Evolutionary conservation across 371 early-diverging fungal species (phyloP).

Genomic region (Mucor saturninus): DNA sequence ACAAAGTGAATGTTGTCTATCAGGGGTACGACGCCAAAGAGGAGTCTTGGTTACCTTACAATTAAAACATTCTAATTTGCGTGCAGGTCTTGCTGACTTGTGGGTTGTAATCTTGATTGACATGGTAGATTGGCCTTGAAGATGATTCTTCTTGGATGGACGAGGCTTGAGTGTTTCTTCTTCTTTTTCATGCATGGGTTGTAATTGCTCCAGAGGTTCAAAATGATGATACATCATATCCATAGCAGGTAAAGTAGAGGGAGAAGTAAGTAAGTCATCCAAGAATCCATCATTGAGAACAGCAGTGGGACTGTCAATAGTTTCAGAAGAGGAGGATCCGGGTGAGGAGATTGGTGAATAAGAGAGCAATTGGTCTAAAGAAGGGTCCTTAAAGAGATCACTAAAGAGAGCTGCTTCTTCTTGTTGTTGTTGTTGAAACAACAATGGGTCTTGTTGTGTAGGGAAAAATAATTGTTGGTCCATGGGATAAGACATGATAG

Average conservation of each 20-base stretch:
- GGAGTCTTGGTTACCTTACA: slow-evolving; percentile 82
- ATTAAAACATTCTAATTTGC: slow-evolving; percentile 78
- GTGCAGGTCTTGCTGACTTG: slow-evolving; percentile 42
- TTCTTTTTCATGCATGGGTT: slow-evolving; percentile 26
- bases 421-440: slow-evolving; percentile 24
- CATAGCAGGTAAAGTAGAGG: slow-evolving; percentile 15
- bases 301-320: slow-evolving; percentile 28
- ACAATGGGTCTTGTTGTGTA: slow-evolving; percentile 22
- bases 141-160: slow-evolving; percentile 25
- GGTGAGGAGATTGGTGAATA: slow-evolving; percentile 31
- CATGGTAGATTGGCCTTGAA: slow-evolving; percentile 31
- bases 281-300: slow-evolving; percentile 31
- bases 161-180: slow-evolving; percentile 20
- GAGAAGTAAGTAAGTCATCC: slow-evolving; percentile 25
- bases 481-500: slow-evolving; percentile 3
- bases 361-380: slow-evolving; percentile 26
- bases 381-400: slow-evolving; percentile 33
- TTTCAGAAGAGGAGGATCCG: slow-evolving; percentile 27
- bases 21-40: slow-evolving; percentile 84
- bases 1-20: slow-evolving; percentile 76
- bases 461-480: slow-evolving; percentile 13
- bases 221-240: slow-evolving; percentile 29
- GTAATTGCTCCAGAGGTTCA: slow-evolving; percentile 30
- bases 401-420: slow-evolving; percentile 27
- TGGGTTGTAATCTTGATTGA: slow-evolving; percentile 30